These are phyloP conservation scores for Thuidium tamariscinum DNA, from an alignment of 225 moss, liverwort and hornwort species.

Conservation along the genomic window DNA sequence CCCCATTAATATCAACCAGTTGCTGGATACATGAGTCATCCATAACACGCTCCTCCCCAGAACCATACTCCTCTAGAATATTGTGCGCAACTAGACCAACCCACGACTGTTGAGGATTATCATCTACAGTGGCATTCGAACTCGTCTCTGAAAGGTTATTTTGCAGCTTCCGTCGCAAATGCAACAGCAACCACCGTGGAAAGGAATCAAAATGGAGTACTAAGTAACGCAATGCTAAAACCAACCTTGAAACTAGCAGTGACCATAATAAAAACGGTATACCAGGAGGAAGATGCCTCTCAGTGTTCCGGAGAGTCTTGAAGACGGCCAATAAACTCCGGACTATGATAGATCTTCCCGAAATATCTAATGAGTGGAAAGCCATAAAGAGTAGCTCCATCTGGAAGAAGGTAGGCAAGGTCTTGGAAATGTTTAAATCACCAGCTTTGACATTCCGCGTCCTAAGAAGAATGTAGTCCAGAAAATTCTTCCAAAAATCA, in stretches of 20 bases:
- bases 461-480: slow-evolving; percentile 65
- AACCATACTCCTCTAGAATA: slow-evolving; percentile 52
- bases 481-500: slow-evolving; percentile 88
- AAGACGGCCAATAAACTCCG: slow-evolving; percentile 71
- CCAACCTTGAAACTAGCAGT: slow-evolving; percentile 79
- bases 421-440: slow-evolving; percentile 61
- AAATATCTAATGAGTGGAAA: slow-evolving; percentile 76
- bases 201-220: slow-evolving; percentile 72
- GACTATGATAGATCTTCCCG: slow-evolving; percentile 60
- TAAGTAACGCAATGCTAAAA: slow-evolving; percentile 81
- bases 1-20: slow-evolving; percentile 78
- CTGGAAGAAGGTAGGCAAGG: slow-evolving; percentile 82
- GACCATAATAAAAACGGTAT: slow-evolving; percentile 82
- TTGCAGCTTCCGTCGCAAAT: slow-evolving; percentile 64
- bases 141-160: slow-evolving; percentile 38
- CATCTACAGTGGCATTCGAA: slow-evolving; percentile 36
- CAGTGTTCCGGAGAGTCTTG: slow-evolving; percentile 58
- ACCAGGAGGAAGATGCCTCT: slow-evolving; percentile 61
- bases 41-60: slow-evolving; percentile 58
- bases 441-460: slow-evolving; percentile 63
- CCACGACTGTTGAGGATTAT: slow-evolving; percentile 75
- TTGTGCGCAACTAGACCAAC: slow-evolving; percentile 59
- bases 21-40: slow-evolving; percentile 76
- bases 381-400: slow-evolving; percentile 99
- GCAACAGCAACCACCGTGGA: slow-evolving; percentile 88